Percentiles rank a stretch among this genome's conserved stretches.
phyloP scores from a whole-genome alignment of 2,329 filamentous ascomycete species.

The Coniochaeta hoffmannii region DNA sequence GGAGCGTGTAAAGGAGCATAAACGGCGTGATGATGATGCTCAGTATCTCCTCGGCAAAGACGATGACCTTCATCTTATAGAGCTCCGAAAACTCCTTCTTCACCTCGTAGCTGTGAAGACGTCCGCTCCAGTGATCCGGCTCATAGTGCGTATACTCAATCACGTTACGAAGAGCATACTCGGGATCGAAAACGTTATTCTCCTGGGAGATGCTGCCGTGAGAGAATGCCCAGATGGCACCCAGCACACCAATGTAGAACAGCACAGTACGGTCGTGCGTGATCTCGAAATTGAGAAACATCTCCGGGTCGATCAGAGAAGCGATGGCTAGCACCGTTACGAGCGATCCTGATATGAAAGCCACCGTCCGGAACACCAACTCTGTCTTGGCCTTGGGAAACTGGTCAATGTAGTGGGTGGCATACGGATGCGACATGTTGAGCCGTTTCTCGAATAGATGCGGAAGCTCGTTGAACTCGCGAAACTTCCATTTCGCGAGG shows the following conservation, averaged over 20 bases:
- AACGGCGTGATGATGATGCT: conserved; percentile 90
- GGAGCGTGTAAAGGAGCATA: conserved; percentile 78
- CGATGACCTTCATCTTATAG: conserved; percentile 86
- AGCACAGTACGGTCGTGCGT: conserved; percentile 81
- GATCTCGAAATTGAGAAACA: conserved; percentile 88
- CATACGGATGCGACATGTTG: conserved; percentile 92
- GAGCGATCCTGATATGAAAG: conserved; percentile 81
- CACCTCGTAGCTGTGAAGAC: conserved; percentile 90
- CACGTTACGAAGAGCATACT: conserved; percentile 80
- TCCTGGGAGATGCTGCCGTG: conserved; percentile 83
- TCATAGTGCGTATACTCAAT: conserved; percentile 91
- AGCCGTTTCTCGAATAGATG: conserved; percentile 85
- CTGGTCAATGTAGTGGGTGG: conserved; percentile 86
- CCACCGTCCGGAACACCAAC: conserved; percentile 74
- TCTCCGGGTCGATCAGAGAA: conserved; percentile 81
- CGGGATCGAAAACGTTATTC: conserved; percentile 82
- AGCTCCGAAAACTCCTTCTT: conserved; percentile 83
- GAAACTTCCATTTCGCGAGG: conserved; percentile 94
- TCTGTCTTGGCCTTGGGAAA: conserved; percentile 94
- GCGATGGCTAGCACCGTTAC: conserved; percentile 78
- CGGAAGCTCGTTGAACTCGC: conserved; percentile 93
- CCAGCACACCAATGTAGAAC: conserved; percentile 82
- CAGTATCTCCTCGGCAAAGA: conserved; percentile 86
- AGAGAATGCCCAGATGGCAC: conserved; percentile 74
- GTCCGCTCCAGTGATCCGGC: conserved; percentile 79